Percentiles rank a stretch among this genome's conserved stretches.
These are phyloP conservation scores for Boletus reticuloceps DNA, from an alignment of 768 basidiomycete species.

Conservation along the genomic window DNA sequence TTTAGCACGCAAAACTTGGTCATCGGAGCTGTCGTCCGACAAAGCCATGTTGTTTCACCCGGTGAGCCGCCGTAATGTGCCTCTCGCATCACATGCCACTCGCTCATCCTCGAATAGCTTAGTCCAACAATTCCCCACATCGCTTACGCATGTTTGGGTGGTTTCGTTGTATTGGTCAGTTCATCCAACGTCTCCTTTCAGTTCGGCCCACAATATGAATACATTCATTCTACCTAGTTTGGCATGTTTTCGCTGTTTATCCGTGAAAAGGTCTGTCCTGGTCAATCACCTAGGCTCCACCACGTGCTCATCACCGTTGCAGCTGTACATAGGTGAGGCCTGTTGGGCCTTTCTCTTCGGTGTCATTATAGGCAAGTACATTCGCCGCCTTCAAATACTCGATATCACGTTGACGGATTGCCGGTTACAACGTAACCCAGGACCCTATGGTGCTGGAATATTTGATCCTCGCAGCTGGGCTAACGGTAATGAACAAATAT, in stretches of 20 bases:
- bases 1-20: not conserved
- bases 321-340: slow-evolving; percentile 95
- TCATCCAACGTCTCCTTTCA: not conserved
- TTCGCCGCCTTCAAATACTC: not conserved
- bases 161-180: slow-evolving; percentile 74
- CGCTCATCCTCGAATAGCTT: slow-evolving; percentile 13
- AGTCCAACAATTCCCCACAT: slow-evolving; percentile 70
- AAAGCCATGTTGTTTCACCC: slow-evolving; percentile 48
- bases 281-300: not conserved
- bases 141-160: slow-evolving; percentile 75
- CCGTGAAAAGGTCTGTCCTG: slow-evolving; percentile 68
- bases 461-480: slow-evolving; percentile 85
- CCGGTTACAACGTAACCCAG: slow-evolving; percentile 33
- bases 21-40: slow-evolving; percentile 12
- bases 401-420: slow-evolving; percentile 4
- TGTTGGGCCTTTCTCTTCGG: slow-evolving; percentile 94
- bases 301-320: slow-evolving; percentile 5
- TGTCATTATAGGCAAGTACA: slow-evolving; percentile 72
- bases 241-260: slow-evolving; percentile 94
- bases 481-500: slow-evolving; percentile 39
- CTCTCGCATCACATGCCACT: not conserved
- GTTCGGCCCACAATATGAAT: not conserved
- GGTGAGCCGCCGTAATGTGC: slow-evolving; percentile 31
- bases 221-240: slow-evolving; percentile 48
- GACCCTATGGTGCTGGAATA: slow-evolving; percentile 78